phyloP scores from a whole-genome alignment of 257 asterid genomes.

The Jaltomata sinuosa region DNA sequence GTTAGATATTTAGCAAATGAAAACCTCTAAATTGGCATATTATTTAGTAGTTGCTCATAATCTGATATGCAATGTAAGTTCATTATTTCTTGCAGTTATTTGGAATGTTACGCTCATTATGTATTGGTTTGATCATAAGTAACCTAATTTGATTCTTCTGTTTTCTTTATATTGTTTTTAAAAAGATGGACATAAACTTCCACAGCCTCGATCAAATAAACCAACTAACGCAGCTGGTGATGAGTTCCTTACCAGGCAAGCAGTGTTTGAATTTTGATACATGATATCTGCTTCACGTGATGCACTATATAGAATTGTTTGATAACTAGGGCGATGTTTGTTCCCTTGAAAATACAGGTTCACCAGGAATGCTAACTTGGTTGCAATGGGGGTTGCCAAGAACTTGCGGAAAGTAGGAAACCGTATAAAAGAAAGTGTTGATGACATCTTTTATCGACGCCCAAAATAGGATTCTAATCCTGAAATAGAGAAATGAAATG shows the following conservation, averaged over 20 bases:
- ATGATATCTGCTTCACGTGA: background rate
- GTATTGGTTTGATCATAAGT: background rate
- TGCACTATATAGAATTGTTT: background rate
- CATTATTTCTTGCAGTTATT: background rate
- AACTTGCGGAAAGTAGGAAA: constrained; percentile 60
- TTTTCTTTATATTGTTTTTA: background rate
- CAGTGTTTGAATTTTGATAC: background rate
- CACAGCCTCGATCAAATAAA: constrained; percentile 51
- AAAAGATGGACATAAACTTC: constrained; percentile 50
- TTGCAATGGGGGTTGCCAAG: constrained; percentile 76
- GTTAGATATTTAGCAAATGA: background rate
- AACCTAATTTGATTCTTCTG: background rate
- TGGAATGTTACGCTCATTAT: background rate
- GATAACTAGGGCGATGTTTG: background rate
- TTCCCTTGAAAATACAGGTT: constrained; percentile 33
- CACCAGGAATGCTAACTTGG: constrained; percentile 61
- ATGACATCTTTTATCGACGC: constrained; percentile 49
- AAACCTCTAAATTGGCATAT: background rate
- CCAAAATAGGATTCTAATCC: constrained; percentile 40
- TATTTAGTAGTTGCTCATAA: background rate
- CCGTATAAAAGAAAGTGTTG: constrained; percentile 50
- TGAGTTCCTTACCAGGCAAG: constrained; percentile 75
- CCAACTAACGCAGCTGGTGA: constrained; percentile 52
- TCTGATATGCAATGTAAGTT: background rate
- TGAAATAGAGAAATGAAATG: background rate